These are phyloP conservation scores for Podospora anserina DNA, from an alignment of 495 filamentous ascomycete species.

Conservation along the genomic window DNA sequence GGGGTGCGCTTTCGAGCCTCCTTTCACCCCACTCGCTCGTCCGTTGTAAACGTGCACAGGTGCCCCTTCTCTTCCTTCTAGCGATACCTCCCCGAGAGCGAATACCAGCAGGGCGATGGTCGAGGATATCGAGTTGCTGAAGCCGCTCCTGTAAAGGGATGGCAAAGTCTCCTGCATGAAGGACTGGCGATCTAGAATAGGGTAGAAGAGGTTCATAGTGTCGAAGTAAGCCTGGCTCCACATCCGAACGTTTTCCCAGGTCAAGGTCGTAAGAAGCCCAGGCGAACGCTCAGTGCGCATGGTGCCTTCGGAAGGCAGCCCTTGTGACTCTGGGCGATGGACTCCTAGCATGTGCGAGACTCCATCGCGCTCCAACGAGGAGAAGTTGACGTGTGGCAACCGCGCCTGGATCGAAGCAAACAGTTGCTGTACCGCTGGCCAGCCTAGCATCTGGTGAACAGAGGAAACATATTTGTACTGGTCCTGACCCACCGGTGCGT, in stretches of 20 bases:
- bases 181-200: slow-evolving; percentile 52
- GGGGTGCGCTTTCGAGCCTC: slow-evolving; percentile 46
- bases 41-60: slow-evolving; percentile 42
- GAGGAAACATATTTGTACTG: slow-evolving; percentile 51
- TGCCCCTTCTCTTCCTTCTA: slow-evolving; percentile 44
- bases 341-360: slow-evolving; percentile 26
- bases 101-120: slow-evolving; percentile 57
- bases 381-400: slow-evolving; percentile 31
- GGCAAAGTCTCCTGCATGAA: slow-evolving; percentile 50
- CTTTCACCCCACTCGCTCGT: slow-evolving; percentile 51
- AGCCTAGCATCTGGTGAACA: slow-evolving; percentile 56
- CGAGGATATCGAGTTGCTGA: slow-evolving; percentile 46
- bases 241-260: slow-evolving; percentile 48
- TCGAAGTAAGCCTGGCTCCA: slow-evolving; percentile 54
- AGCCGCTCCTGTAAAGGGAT: slow-evolving; percentile 46
- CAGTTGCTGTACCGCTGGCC: slow-evolving; percentile 54
- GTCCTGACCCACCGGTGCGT: slow-evolving; percentile 16
- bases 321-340: slow-evolving; percentile 14
- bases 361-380: slow-evolving; percentile 42
- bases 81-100: slow-evolving; percentile 53
- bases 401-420: slow-evolving; percentile 34
- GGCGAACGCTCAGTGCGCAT: background rate
- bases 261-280: slow-evolving; percentile 24
- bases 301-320: background rate
- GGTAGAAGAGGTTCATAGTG: slow-evolving; percentile 54